Conservation (phyloP, 2,329 filamentous ascomycete genomes). For the Colletotrichum sp. region DNA sequence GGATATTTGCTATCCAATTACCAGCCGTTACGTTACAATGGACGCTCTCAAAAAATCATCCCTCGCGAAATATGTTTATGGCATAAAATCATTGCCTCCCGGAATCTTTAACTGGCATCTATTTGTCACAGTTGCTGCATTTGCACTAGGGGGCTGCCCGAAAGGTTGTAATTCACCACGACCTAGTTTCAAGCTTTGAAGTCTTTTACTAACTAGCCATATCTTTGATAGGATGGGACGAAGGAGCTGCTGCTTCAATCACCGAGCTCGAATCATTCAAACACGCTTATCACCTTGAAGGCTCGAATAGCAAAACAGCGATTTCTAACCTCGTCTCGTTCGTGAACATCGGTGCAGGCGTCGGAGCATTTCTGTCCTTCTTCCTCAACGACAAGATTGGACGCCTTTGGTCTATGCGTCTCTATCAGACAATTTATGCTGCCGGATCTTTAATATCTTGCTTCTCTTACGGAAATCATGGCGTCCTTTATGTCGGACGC, state of each 20-base stretch:
- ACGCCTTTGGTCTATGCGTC: constrained; percentile 15
- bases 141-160: constrained; percentile 22
- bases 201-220: background rate
- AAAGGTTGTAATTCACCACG: background rate
- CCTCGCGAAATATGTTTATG: constrained; percentile 16
- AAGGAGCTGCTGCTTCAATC: constrained; percentile 38
- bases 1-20: background rate
- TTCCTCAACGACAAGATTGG: constrained; percentile 46
- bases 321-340: constrained; percentile 31
- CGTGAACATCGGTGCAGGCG: constrained; percentile 29
- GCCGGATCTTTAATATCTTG: constrained; percentile 37
- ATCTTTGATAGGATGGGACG: constrained; percentile 34
- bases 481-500: constrained; percentile 36
- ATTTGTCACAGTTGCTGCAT: constrained; percentile 20
- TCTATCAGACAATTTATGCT: constrained; percentile 26
- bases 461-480: constrained; percentile 29
- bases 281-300: constrained; percentile 31
- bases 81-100: constrained; percentile 15
- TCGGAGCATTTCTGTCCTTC: constrained; percentile 33
- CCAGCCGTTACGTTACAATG: background rate
- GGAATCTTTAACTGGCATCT: constrained; percentile 20
- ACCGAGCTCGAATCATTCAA: constrained; percentile 36
- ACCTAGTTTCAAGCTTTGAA: background rate
- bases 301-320: constrained; percentile 19
- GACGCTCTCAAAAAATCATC: background rate